Evolutionary conservation across 2,329 filamentous ascomycete genomes (phyloP).

Genomic region (Phyllosticta ampelicida): DNA sequence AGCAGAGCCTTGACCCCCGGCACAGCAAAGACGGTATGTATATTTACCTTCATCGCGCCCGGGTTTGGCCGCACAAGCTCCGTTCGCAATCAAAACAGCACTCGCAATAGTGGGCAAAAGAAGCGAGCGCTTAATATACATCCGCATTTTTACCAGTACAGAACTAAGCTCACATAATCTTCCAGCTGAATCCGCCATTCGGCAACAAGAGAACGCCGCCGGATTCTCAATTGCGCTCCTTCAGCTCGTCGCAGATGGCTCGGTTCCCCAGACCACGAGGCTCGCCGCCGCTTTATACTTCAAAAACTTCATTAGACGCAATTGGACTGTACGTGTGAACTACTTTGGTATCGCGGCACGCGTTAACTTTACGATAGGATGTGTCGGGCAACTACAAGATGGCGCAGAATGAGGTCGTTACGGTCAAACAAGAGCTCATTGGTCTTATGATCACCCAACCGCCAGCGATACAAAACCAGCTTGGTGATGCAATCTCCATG

Average conservation of each 20-base stretch:
- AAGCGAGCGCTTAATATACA: neutral
- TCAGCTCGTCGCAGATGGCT: constrained; percentile 72
- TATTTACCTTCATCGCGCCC: constrained; percentile 16
- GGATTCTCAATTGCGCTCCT: constrained; percentile 79
- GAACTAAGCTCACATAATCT: constrained; percentile 15
- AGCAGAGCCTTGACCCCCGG: constrained; percentile 78
- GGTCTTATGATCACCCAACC: constrained; percentile 94
- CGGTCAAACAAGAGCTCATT: constrained; percentile 91
- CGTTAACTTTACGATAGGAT: constrained; percentile 42
- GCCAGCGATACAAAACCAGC: constrained; percentile 75
- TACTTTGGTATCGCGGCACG: neutral
- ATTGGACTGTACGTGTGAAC: constrained; percentile 61
- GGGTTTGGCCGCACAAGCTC: neutral
- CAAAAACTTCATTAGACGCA: constrained; percentile 94
- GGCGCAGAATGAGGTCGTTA: constrained; percentile 65
- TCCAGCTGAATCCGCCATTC: constrained; percentile 70
- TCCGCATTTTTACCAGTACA: neutral
- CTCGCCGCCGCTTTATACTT: constrained; percentile 87
- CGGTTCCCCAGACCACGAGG: constrained; percentile 64
- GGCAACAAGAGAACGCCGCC: constrained; percentile 68
- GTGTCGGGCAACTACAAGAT: constrained; percentile 93
- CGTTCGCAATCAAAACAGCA: neutral
- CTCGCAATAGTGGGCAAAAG: neutral
- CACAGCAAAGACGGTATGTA: constrained; percentile 78
- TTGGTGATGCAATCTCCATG: constrained; percentile 92